phyloP scores from a whole-genome alignment of 2,329 filamentous ascomycete genomes.

The Rhytidhysteron rufulum region DNA sequence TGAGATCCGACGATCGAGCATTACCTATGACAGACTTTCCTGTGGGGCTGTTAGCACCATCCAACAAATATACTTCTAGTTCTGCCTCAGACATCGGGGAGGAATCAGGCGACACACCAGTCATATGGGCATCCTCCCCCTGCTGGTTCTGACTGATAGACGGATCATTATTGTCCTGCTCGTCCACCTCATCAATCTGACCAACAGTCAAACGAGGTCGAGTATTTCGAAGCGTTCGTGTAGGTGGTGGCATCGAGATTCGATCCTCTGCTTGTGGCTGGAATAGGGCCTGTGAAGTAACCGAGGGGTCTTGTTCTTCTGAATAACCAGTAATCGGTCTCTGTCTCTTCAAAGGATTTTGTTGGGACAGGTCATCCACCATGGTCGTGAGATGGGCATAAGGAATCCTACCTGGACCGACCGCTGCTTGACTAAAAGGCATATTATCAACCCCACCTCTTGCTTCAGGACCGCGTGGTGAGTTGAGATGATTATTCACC shows the following conservation, averaged over 20 bases:
- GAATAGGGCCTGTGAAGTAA: constrained; percentile 11
- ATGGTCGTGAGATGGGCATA: constrained; percentile 2
- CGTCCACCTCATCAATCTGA: too few species aligned
- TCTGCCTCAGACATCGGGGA: not conserved
- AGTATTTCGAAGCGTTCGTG: constrained; percentile 22
- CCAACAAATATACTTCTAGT: constrained; percentile 3
- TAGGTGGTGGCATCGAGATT: constrained; percentile 38
- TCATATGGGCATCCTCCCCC: constrained; percentile 17
- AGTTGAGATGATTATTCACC: not conserved
- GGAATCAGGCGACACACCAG: constrained; percentile 18
- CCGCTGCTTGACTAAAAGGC: constrained; percentile 21
- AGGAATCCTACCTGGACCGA: constrained; percentile 13
- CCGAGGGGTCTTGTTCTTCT: constrained; percentile 6
- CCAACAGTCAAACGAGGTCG: too few species aligned
- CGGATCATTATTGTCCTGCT: not conserved
- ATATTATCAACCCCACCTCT: constrained; percentile 8
- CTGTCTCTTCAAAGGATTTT: constrained; percentile 25
- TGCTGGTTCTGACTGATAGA: too few species aligned
- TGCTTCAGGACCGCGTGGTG: not conserved
- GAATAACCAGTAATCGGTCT: constrained; percentile 27
- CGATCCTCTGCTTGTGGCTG: constrained; percentile 18
- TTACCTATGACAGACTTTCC: too few species aligned
- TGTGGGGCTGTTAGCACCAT: too few species aligned
- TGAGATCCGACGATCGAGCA: too few species aligned
- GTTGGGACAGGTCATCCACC: constrained; percentile 9